Evolutionary conservation across 441 rosid genomes (phyloP), one percentile per base, ranked within the genome.

Genomic region (Euphorbia schlechtendalii): DNA sequence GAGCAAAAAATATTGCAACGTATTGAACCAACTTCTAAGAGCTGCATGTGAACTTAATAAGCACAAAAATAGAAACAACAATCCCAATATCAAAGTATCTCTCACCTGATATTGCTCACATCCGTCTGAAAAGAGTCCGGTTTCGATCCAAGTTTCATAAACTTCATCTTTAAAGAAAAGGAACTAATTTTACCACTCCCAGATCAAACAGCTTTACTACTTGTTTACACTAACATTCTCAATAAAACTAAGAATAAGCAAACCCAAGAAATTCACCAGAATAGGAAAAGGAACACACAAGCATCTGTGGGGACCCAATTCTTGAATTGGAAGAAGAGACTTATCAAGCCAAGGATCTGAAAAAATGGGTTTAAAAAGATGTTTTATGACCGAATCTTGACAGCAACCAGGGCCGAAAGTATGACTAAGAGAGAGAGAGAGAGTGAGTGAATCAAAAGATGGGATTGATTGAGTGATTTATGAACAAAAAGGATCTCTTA

Each of bases 121-220:
- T 85, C 85, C 0, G 76, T 72, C 78, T 86, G 90, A 56, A 91
- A 78, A 12, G 84, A 71, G 77, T 91, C 94, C 15, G 88, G 84
- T 80, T 91, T 91, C 0, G 98, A 91, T 66, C 98, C 96, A 59
- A 91, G 86, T 73, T 91, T 91, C 98, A 91, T 91, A 55, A 91
- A 91, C 96, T 88, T 91, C 98, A 91, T 91, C 67, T 80, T 84
- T 2, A 34, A 49, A 49, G 65, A 49, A 73, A 55, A 67, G 21
- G 75, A 43, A 68, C 60, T 56, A 57, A 68, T n/a, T 51, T 24
- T 63, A 70, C 52, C 58, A 57, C 61, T 71, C 48, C 40, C 34
- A 41, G 68, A 78, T 68, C 80, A 66, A 69, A 71, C 21, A 69
- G 4, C 30, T 27, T 27, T 27, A 27, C 21, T 32, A 58, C 36